Conservation (phyloP, 1,284 basidiomycete species). For the Anthracocystis panici-leucophaei region DNA sequence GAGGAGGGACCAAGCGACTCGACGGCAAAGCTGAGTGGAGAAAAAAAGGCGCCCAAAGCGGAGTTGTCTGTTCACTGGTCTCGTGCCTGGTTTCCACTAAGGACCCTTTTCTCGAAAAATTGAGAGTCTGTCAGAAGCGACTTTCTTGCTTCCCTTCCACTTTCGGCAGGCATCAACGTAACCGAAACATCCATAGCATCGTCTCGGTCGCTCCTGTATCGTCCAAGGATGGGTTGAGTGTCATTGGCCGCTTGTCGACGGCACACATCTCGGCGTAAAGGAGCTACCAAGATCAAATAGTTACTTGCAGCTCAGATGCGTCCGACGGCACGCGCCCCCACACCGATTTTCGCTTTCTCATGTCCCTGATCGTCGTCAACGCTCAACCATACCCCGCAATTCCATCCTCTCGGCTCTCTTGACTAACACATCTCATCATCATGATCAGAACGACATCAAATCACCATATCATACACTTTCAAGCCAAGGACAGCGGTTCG, state of each 20-base stretch:
- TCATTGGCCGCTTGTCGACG: not conserved
- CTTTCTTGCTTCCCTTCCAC: not conserved
- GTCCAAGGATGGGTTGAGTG: not conserved
- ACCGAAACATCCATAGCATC: not conserved
- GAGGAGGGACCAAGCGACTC: not conserved
- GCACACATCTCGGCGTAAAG: not conserved
- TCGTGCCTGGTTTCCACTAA: not conserved
- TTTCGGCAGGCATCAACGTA: slow-evolving; percentile 3
- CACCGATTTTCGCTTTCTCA: no score
- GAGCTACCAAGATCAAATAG: no score
- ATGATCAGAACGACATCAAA: no score
- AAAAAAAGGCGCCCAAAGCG: slow-evolving; percentile 7
- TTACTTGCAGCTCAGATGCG: no score
- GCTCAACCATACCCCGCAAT: no score
- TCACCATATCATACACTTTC: no score
- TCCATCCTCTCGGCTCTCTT: no score
- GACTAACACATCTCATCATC: no score
- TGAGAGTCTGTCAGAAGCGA: not conserved
- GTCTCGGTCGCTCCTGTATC: not conserved
- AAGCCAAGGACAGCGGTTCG: no score
- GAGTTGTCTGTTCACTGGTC: slow-evolving; percentile 8
- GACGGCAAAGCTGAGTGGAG: slow-evolving; percentile 8
- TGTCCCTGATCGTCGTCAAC: no score
- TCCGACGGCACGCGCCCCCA: no score
- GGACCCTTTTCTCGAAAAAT: slow-evolving; percentile 7